Evolutionary conservation across 305 asterid species (phyloP).

Genomic region (Rubia peregrina): DNA sequence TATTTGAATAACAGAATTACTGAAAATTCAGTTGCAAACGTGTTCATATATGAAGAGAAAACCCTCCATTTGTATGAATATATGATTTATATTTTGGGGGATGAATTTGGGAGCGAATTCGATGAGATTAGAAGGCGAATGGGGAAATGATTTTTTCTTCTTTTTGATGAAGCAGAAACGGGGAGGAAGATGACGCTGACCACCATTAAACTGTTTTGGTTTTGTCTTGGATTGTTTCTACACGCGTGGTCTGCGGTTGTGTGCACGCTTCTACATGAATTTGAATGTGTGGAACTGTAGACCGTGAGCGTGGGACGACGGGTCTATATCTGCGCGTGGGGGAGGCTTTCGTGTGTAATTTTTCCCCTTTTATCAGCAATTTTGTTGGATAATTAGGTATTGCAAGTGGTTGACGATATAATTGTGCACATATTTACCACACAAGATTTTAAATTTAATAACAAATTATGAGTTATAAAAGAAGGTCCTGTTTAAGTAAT

Average conservation of each 20-base stretch:
- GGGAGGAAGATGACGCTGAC: slow-evolving; percentile 20
- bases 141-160: background rate
- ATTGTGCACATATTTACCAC: too few relatives aligned
- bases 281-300: too few relatives aligned
- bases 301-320: background rate
- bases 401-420: too few relatives aligned
- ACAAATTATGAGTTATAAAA: too few relatives aligned
- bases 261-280: background rate
- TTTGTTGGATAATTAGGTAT: too few relatives aligned
- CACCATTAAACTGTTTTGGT: slow-evolving; percentile 1
- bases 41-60: slow-evolving; percentile 3
- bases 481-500: too few relatives aligned
- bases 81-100: background rate
- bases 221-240: background rate
- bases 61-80: slow-evolving; percentile 2
- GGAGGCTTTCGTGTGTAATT: background rate
- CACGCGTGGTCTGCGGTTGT: slow-evolving; percentile 9
- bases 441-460: too few relatives aligned
- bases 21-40: background rate
- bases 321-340: background rate
- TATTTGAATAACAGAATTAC: background rate
- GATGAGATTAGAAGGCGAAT: background rate
- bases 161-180: slow-evolving; percentile 14
- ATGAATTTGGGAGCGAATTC: background rate
- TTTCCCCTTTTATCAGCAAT: too few relatives aligned